Percentiles rank a stretch among this genome's conserved stretches.
Conservation (phyloP, 2,329 filamentous ascomycete species). For the Sporothrix globosa region DNA sequence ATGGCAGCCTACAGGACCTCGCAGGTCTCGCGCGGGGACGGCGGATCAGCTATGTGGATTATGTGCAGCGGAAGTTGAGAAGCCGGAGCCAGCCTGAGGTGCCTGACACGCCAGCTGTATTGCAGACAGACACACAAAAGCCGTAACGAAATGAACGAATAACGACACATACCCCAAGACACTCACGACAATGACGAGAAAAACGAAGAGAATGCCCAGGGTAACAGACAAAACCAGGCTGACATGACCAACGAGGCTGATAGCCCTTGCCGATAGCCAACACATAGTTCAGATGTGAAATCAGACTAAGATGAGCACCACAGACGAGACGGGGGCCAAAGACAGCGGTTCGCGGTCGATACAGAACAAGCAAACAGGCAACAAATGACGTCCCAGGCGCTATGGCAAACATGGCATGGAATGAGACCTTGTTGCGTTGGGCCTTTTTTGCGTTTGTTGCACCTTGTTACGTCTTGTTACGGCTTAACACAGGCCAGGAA, state of each 20-base stretch:
- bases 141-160: not conserved
- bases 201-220: not conserved
- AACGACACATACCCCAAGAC: not conserved
- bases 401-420: constrained; percentile 1
- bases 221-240: not conserved
- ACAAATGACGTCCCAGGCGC: not conserved
- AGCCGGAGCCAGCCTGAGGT: not conserved
- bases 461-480: not conserved
- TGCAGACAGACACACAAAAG: not conserved
- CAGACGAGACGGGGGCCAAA: not conserved
- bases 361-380: not conserved
- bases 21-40: constrained; percentile 71
- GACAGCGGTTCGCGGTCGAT: not conserved
- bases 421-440: not conserved
- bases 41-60: constrained; percentile 74
- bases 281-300: not conserved
- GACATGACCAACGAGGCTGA: not conserved
- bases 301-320: not conserved
- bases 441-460: not conserved
- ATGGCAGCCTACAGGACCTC: constrained; percentile 79
- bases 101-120: not conserved
- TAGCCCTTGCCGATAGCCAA: constrained; percentile 12
- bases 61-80: constrained; percentile 49
- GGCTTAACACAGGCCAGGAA: not conserved
- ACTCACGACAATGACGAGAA: not conserved